Evolutionary conservation across 495 filamentous ascomycete genomes (phyloP).

Genomic region (Endocarpon pusillum): DNA sequence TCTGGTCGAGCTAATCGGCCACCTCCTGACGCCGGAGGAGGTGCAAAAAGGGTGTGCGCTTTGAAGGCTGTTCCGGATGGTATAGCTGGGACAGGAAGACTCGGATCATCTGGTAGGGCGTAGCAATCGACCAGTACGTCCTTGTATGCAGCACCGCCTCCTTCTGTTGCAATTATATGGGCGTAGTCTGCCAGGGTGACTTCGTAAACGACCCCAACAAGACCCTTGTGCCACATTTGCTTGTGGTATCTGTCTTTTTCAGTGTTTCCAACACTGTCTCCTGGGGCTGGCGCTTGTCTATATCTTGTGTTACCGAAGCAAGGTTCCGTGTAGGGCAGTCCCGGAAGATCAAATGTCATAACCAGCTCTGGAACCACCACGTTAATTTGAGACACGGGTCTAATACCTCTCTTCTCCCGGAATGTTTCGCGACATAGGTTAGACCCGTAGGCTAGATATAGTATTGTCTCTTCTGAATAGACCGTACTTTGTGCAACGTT

Average conservation of each 20-base stretch:
- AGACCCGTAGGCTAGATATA: conserved; percentile 92
- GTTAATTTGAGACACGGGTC: conserved; percentile 57
- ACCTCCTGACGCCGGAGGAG: conserved; percentile 20
- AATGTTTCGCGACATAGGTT: conserved; percentile 70
- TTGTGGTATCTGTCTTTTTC: conserved; percentile 23
- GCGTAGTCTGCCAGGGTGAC: conserved; percentile 67
- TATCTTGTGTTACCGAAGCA: conserved; percentile 73
- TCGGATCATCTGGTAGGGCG: conserved; percentile 33
- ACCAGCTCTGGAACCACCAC: conserved; percentile 62
- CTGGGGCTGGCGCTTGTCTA: conserved; percentile 23
- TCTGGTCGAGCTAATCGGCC: conserved; percentile 36
- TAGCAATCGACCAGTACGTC: conserved; percentile 68
- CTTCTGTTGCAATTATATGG: conserved; percentile 78
- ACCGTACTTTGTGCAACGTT: too few relatives aligned
- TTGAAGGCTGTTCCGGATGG: conserved; percentile 28
- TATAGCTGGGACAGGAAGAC: conserved; percentile 21
- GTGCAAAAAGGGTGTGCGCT: conserved; percentile 45
- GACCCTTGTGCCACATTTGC: conserved; percentile 51
- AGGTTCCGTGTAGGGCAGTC: conserved; percentile 74
- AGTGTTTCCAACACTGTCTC: conserved; percentile 4
- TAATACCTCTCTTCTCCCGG: conserved; percentile 54
- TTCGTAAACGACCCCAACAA: conserved; percentile 91
- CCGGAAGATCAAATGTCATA: conserved; percentile 72
- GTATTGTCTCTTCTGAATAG: conserved; percentile 43
- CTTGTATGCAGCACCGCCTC: conserved; percentile 63